Conservation (phyloP, 2,329 filamentous ascomycete genomes). For the Beauveria sp. region DNA sequence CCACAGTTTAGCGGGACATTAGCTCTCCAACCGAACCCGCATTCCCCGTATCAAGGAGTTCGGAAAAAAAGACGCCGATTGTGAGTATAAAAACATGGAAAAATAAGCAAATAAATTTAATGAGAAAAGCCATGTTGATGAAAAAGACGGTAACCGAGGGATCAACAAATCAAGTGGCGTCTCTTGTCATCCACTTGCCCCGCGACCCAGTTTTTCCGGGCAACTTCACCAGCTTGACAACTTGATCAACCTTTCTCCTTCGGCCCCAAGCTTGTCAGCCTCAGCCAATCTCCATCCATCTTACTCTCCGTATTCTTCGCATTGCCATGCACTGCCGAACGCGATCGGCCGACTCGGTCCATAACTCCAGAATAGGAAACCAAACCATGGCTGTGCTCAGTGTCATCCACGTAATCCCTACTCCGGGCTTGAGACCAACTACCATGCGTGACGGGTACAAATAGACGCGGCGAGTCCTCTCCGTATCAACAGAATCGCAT, state of each 20-base stretch:
- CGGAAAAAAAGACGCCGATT: too few species aligned
- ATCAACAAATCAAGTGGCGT: neutral
- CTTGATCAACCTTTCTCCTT: neutral
- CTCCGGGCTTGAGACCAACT: neutral
- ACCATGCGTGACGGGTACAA: neutral
- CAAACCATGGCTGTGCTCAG: neutral
- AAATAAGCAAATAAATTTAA: too few species aligned
- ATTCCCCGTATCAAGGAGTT: too few species aligned
- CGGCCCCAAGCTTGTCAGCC: neutral
- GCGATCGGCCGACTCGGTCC: slow-evolving; percentile 1
- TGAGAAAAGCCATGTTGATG: too few species aligned
- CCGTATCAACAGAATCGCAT: neutral
- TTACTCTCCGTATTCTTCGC: slow-evolving; percentile 8
- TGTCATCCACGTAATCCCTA: neutral
- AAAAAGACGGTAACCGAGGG: too few species aligned
- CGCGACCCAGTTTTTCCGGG: slow-evolving; percentile 6
- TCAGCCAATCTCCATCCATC: neutral
- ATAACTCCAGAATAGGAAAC: slow-evolving; percentile 1
- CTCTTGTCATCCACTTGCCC: too few species aligned
- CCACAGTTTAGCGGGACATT: too few species aligned
- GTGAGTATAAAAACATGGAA: too few species aligned
- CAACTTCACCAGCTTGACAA: neutral
- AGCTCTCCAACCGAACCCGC: too few species aligned
- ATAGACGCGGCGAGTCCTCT: neutral
- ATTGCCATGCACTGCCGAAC: neutral